phyloP scores from a whole-genome alignment of 345 rosid species.

The Bruguiera sexangula region DNA sequence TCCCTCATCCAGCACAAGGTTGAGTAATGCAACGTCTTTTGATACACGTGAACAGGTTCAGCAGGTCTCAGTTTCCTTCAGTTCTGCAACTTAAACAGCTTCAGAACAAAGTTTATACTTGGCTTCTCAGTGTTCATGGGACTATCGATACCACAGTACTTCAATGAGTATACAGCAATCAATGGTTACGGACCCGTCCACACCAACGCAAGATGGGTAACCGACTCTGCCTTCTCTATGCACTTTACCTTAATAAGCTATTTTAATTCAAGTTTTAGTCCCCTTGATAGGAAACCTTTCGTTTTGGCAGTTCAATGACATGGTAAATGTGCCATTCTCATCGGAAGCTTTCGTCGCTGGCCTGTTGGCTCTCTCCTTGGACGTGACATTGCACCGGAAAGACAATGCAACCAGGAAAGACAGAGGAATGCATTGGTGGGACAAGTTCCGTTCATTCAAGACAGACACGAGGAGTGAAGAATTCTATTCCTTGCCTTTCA shows the following conservation, averaged over 20 bases:
- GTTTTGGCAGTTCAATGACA: slow-evolving; percentile 82
- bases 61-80: slow-evolving; percentile 33
- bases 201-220: slow-evolving; percentile 39
- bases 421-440: slow-evolving; percentile 93
- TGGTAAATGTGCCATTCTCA: slow-evolving; percentile 88
- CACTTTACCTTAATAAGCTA: background rate
- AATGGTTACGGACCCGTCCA: slow-evolving; percentile 35
- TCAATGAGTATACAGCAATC: slow-evolving; percentile 36
- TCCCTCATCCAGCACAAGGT: background rate
- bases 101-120: slow-evolving; percentile 31
- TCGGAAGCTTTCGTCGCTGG: slow-evolving; percentile 89
- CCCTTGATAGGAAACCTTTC: background rate
- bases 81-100: slow-evolving; percentile 40
- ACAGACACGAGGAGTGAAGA: slow-evolving; percentile 92
- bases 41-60: slow-evolving; percentile 22
- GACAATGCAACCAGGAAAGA: slow-evolving; percentile 63
- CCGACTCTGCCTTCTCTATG: background rate
- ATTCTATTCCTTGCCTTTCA: slow-evolving; percentile 83
- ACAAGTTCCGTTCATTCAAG: slow-evolving; percentile 73
- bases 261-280: background rate
- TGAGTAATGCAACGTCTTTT: background rate
- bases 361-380: slow-evolving; percentile 60
- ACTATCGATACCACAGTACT: slow-evolving; percentile 35
- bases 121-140: slow-evolving; percentile 39
- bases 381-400: slow-evolving; percentile 53